These are phyloP conservation scores for Obba rivulosa DNA, from an alignment of 768 basidiomycete genomes.

Conservation along the genomic window DNA sequence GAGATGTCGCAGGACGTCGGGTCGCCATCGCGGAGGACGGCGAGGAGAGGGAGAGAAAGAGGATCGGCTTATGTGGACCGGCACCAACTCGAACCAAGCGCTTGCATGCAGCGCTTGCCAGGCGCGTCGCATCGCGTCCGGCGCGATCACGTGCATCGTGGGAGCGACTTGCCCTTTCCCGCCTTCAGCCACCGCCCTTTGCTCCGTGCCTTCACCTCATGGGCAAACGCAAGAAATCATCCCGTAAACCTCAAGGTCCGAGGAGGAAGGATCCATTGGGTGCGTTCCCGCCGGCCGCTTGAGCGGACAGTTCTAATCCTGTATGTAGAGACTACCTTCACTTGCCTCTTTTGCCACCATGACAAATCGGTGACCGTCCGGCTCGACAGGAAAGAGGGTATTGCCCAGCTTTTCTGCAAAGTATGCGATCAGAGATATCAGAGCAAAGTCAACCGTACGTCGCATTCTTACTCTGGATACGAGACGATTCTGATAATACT, in stretches of 20 bases:
- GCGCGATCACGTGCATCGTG: constrained; percentile 5
- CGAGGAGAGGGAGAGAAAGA: background rate
- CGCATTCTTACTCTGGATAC: background rate
- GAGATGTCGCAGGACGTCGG: constrained; percentile 51
- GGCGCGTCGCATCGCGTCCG: too few species aligned
- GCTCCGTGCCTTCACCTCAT: constrained; percentile 32
- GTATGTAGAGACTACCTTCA: constrained; percentile 69
- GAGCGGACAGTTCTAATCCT: background rate
- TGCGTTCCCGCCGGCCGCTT: constrained; percentile 27
- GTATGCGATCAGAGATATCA: constrained; percentile 86
- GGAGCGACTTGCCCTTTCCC: background rate
- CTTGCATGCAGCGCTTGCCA: too few species aligned
- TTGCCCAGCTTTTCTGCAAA: constrained; percentile 76
- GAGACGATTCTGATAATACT: constrained; percentile 14
- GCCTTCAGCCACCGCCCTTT: background rate
- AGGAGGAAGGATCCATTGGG: constrained; percentile 71
- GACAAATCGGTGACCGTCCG: constrained; percentile 84
- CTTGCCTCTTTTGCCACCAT: constrained; percentile 86
- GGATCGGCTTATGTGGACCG: too few species aligned
- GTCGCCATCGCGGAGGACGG: constrained; percentile 45
- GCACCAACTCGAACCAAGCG: constrained; percentile 12
- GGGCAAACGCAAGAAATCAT: constrained; percentile 91
- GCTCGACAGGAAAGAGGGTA: constrained; percentile 79
- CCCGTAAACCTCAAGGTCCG: constrained; percentile 69
- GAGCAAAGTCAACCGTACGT: constrained; percentile 80